These are phyloP conservation scores for Lasiosphaeria ovina DNA, from an alignment of 495 filamentous ascomycete species.

Conservation along the genomic window DNA sequence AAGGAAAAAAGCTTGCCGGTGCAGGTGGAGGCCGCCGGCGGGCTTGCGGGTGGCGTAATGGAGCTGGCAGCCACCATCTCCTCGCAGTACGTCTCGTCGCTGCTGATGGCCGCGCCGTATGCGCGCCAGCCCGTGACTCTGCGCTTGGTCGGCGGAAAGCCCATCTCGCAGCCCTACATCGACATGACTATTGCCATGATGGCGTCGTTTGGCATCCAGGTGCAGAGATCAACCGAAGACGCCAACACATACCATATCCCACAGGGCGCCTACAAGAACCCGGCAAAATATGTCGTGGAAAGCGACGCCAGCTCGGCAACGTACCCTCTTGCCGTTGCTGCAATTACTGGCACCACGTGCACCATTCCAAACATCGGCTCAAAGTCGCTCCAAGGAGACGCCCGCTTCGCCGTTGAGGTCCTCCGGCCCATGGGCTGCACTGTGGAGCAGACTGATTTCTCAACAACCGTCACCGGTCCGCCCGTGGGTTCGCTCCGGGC, in stretches of 20 bases:
- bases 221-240: conserved; percentile 57
- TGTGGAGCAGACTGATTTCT: conserved; percentile 78
- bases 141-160: conserved; percentile 86
- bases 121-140: conserved; percentile 91
- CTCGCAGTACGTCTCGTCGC: conserved; percentile 94
- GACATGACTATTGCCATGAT: conserved; percentile 99
- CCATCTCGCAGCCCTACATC: conserved; percentile 95
- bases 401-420: conserved; percentile 89
- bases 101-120: conserved; percentile 96
- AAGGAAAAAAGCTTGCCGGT: conserved; percentile 78
- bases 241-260: conserved; percentile 95
- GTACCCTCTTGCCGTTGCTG: conserved; percentile 92
- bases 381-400: conserved; percentile 89
- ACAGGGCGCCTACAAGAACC: conserved; percentile 78
- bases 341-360: conserved; percentile 90
- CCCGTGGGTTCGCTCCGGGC: conserved; percentile 65
- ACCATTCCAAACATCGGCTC: conserved; percentile 96
- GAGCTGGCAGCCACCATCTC: conserved; percentile 91
- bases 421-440: conserved; percentile 89
- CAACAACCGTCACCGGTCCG: conserved; percentile 94
- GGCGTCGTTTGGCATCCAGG: conserved; percentile 83
- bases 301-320: conserved; percentile 98
- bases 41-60: conserved; percentile 88
- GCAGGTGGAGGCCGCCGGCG: conserved; percentile 74
- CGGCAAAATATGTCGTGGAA: conserved; percentile 84